Conservation (phyloP, 257 asterid species). For the Jasminum sambac region DNA sequence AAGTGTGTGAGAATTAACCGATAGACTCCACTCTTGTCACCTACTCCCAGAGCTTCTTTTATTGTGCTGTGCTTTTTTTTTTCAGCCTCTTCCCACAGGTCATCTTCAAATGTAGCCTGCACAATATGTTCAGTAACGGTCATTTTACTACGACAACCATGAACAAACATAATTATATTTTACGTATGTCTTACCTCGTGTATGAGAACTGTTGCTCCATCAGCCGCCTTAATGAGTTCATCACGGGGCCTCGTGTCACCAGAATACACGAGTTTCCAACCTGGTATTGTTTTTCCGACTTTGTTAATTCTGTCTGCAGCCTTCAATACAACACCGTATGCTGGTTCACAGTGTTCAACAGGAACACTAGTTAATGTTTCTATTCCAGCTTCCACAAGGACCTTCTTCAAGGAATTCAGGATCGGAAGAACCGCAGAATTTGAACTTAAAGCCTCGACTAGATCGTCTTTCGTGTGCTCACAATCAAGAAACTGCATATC, state of each 20-base stretch:
- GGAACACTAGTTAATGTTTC: conserved; percentile 72
- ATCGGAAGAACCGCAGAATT: too few species aligned
- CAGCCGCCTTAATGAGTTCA: conserved; percentile 66
- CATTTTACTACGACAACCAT: too few species aligned
- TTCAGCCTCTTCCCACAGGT: conserved; percentile 73
- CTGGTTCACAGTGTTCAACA: conserved; percentile 83
- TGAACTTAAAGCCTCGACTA: too few species aligned
- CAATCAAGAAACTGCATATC: conserved; percentile 94
- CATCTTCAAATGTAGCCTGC: conserved; percentile 96
- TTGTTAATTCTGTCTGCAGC: conserved; percentile 55
- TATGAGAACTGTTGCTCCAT: conserved; percentile 81
- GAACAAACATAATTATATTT: background rate
- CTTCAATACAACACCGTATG: conserved; percentile 68
- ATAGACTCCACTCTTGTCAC: conserved; percentile 77
- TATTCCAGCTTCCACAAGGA: conserved; percentile 63
- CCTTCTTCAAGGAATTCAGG: conserved; percentile 47
- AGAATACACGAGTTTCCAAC: conserved; percentile 94
- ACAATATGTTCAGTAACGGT: background rate
- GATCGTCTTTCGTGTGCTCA: conserved; percentile 59
- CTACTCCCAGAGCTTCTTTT: conserved; percentile 73
- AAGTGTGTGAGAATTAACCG: conserved; percentile 86
- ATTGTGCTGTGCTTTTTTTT: conserved; percentile 91
- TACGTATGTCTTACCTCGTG: conserved; percentile 65
- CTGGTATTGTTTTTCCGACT: conserved; percentile 64
- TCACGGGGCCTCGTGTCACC: conserved; percentile 98